Conservation (phyloP, 768 basidiomycete species). For the Nidularia sp. region DNA sequence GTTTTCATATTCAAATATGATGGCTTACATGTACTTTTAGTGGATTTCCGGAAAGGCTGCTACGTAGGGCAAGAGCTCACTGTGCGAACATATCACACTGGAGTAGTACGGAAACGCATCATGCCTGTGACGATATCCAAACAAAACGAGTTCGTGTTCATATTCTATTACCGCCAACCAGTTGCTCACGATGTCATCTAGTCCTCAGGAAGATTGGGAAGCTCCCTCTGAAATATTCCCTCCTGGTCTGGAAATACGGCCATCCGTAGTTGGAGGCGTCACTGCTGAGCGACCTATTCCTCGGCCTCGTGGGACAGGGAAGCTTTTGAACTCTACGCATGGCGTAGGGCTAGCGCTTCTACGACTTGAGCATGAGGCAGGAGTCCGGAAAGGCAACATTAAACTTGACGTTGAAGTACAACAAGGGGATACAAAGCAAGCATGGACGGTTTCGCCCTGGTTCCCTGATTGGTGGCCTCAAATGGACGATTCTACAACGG, state of each 20-base stretch:
- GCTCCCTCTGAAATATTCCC: too few species aligned
- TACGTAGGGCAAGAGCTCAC: slow-evolving; percentile 98
- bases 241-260: too few species aligned
- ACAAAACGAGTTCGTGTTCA: slow-evolving; percentile 27
- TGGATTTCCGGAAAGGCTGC: slow-evolving; percentile 97
- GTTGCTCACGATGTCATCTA: not conserved
- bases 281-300: too few species aligned
- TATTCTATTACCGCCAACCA: not conserved
- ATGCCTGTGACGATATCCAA: slow-evolving; percentile 67
- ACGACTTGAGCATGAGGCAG: slow-evolving; percentile 71
- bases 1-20: too few species aligned
- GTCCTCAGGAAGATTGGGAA: too few species aligned
- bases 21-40: too few species aligned
- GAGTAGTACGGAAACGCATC: slow-evolving; percentile 85
- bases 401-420: slow-evolving; percentile 27
- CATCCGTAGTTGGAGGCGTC: too few species aligned
- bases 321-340: slow-evolving; percentile 56
- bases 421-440: slow-evolving; percentile 15
- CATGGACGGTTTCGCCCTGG: slow-evolving; percentile 53
- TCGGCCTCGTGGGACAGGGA: slow-evolving; percentile 71
- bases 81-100: slow-evolving; percentile 94
- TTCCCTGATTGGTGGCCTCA: slow-evolving; percentile 69
- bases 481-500: too few species aligned
- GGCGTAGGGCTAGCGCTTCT: slow-evolving; percentile 77
- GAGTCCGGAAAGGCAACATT: slow-evolving; percentile 43